Evolutionary conservation across 306 rosid genomes (phyloP).

Genomic region (Sicyos baderoa): DNA sequence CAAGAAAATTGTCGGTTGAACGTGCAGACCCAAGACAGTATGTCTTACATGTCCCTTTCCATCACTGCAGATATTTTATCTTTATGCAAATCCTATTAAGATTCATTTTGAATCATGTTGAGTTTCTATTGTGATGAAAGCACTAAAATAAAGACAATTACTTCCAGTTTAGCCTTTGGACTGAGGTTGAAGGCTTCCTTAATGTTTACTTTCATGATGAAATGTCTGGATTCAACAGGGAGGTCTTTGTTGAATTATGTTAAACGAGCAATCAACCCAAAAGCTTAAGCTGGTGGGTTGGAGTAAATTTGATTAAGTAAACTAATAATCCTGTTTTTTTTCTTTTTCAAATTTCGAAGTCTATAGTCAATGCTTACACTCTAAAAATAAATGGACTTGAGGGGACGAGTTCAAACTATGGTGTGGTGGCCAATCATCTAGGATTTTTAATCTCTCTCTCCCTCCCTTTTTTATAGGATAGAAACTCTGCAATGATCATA

Average conservation of each 20-base stretch:
- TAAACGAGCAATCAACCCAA: too few species aligned
- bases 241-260: too few species aligned
- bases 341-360: too few species aligned
- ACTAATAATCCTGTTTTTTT: too few species aligned
- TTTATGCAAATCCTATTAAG: not conserved
- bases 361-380: too few species aligned
- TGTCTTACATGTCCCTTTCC: conserved; percentile 20
- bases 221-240: not conserved
- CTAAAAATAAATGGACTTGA: too few species aligned
- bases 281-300: too few species aligned
- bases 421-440: too few species aligned
- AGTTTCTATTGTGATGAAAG: not conserved
- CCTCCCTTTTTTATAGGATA: too few species aligned
- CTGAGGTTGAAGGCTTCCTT: not conserved
- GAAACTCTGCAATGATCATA: not conserved
- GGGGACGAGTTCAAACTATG: too few species aligned
- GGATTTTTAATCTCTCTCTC: too few species aligned
- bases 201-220: not conserved
- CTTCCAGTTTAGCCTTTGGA: not conserved
- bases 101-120: not conserved
- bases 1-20: conserved; percentile 49
- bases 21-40: conserved; percentile 57
- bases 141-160: not conserved
- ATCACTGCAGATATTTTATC: not conserved
- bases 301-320: too few species aligned